Conservation (phyloP, 2,329 filamentous ascomycete genomes). For the Plenodomus tracheiphilus region DNA sequence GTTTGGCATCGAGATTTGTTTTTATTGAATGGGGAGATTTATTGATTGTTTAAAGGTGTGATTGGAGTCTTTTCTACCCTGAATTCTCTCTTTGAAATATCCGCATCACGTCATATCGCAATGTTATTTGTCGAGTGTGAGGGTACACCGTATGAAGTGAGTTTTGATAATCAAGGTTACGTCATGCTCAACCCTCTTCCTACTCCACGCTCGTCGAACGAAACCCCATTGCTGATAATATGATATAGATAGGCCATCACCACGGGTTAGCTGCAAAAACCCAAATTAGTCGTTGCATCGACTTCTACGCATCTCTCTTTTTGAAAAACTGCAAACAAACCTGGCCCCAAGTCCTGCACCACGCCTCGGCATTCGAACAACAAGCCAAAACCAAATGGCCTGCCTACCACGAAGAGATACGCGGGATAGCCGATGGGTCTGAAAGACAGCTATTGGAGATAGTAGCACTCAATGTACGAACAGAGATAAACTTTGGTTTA, state of each 20-base stretch:
- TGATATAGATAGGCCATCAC: slow-evolving; percentile 51
- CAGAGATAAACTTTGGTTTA: slow-evolving; percentile 61
- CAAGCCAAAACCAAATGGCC: slow-evolving; percentile 50
- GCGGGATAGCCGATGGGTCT: slow-evolving; percentile 59
- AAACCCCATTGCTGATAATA: not conserved
- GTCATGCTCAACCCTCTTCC: not conserved
- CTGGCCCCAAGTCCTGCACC: slow-evolving; percentile 51
- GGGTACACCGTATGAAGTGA: slow-evolving; percentile 50
- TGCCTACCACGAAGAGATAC: slow-evolving; percentile 50
- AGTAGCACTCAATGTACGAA: slow-evolving; percentile 61
- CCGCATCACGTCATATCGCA: no score
- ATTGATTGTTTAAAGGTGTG: no score
- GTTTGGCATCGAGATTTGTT: no score
- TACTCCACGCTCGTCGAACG: not conserved
- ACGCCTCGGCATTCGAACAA: slow-evolving; percentile 53
- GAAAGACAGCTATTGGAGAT: slow-evolving; percentile 53
- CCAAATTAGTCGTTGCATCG: slow-evolving; percentile 50
- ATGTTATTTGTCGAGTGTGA: slow-evolving; percentile 48
- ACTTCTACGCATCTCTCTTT: slow-evolving; percentile 55
- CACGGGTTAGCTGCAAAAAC: slow-evolving; percentile 49
- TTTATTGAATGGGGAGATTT: no score
- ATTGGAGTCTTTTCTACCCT: no score
- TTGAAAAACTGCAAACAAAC: slow-evolving; percentile 50
- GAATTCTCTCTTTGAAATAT: no score
- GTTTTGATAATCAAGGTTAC: slow-evolving; percentile 21